phyloP scores from a whole-genome alignment of 1,284 basidiomycete genomes.

The Xerocomus amazonicus region DNA sequence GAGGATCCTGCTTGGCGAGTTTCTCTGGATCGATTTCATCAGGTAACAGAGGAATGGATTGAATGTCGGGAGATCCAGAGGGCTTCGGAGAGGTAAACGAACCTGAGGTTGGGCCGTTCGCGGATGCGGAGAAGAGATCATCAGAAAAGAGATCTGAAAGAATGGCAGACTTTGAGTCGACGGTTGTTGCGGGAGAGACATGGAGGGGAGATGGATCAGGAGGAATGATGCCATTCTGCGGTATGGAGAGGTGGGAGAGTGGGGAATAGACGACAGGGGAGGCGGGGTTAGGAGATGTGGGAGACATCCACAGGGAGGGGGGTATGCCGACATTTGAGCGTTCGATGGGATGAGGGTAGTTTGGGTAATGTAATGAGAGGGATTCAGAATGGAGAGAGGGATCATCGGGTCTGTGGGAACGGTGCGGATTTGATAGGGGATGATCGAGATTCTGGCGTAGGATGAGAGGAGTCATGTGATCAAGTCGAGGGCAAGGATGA shows the following conservation, averaged over 20 bases:
- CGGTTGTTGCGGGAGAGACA: slow-evolving; percentile 41
- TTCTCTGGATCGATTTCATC: slow-evolving; percentile 57
- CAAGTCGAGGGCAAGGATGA: neutral
- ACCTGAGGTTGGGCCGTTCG: slow-evolving; percentile 41
- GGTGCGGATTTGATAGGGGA: slow-evolving; percentile 13
- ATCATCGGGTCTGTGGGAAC: slow-evolving; percentile 16
- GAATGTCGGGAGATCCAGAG: slow-evolving; percentile 66
- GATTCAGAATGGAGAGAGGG: slow-evolving; percentile 1
- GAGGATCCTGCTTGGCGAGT: slow-evolving; percentile 77
- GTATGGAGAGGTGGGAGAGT: slow-evolving; percentile 33
- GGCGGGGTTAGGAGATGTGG: slow-evolving; percentile 48
- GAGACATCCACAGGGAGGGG: slow-evolving; percentile 80
- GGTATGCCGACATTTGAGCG: slow-evolving; percentile 55
- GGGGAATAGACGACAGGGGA: slow-evolving; percentile 36
- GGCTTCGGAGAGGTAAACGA: slow-evolving; percentile 60
- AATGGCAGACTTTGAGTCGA: slow-evolving; percentile 53
- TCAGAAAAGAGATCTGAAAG: slow-evolving; percentile 72
- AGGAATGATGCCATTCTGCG: slow-evolving; percentile 33
- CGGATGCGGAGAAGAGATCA: slow-evolving; percentile 51
- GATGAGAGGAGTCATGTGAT: slow-evolving; percentile 9
- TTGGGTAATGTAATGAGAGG: slow-evolving; percentile 24
- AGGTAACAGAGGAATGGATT: slow-evolving; percentile 35
- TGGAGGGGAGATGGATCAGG: slow-evolving; percentile 36
- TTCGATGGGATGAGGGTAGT: slow-evolving; percentile 40
- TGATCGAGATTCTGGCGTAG: slow-evolving; percentile 23